Evolutionary conservation across 2,329 filamentous ascomycete genomes (phyloP), one percentile per base, ranked within the genome.

Genomic region (Trichophyton schoenleinii): DNA sequence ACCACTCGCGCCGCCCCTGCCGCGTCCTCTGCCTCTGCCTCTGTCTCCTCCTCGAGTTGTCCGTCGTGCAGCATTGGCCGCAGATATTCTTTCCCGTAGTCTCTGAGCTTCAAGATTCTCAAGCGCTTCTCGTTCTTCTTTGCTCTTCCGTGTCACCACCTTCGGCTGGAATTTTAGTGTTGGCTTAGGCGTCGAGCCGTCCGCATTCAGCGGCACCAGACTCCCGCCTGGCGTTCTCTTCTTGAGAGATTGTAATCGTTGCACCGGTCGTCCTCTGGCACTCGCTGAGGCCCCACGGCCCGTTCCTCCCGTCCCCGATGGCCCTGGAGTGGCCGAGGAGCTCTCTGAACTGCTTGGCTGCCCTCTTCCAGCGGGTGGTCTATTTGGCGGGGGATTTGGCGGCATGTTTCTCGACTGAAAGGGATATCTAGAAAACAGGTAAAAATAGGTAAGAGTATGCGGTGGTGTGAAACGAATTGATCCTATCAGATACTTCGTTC

Each of bases 121-220:
- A 0, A 74, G 71, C 8, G 72, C 73, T 48, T 78, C 75, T 63
- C 76, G 73, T 65, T 78, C 76, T 62, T 75, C 74, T 66, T 78
- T 77, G 63, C 73, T 76, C 57, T 74, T 73, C 11, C 76, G 75
- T 5, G 64, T 67, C 6, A 74, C 71, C 1, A 72, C 70, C 57
- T 73, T 74, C 3, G 77, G 77, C 64, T 75, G 71, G 61, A 74
- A 76, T 63, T 77, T 78, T 36, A 78, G 65, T 1, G 69, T 69
- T 5, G 74, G 73, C 61, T 74, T 75, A 1, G 70, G 64, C 0
- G 70, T 63, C 53, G 73, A 70, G 9, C 69, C 69, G 64, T 67
- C 66, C 63, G 60, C 61, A 28, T 65, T 64, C 41, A 69, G 63
- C 0, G 73, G 68, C 3, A 69, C 66, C 22, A 77, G 74, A 58